Evolutionary conservation across 2,329 filamentous ascomycete genomes (phyloP), one percentile per base, ranked within the genome.

Genomic region (Bimuria novae-zelandiae): DNA sequence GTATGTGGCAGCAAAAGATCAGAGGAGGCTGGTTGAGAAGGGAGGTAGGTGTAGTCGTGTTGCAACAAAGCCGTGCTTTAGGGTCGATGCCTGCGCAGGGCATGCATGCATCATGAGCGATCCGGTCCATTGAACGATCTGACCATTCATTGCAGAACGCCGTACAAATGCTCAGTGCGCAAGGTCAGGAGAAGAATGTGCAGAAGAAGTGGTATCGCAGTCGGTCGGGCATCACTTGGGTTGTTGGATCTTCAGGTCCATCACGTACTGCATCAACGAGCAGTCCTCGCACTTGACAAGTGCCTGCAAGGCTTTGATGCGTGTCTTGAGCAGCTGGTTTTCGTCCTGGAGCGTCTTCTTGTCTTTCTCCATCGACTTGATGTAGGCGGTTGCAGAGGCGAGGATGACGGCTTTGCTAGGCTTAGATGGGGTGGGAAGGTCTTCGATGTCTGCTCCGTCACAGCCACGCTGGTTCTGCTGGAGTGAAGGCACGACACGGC

Each of bases 221-320:
- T 27, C 25, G 25, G 10, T 10, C 25, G 10, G 25, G 25, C 19
- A 44, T 23, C n/a, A 59, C 51, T 64, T 64, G 8, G 48, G 54
- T 39, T 69, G 68, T 33, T 71, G 70, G 56, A 73, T 65, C 65
- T 74, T 75, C 43, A 77, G 57, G 48, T 75, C 69, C 68, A 74
- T 71, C 22, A 75, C 72, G 49, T 76, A 75, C 55, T 76, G 73
- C 74, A 77, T 75, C 35, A 77, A 65, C 33, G 65, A 72, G 64
- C 77, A 79, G 54, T 79, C 77, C 36, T 77, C 75, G 57, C 77
- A 79, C 58, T 77, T 76, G 47, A 78, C 74, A 22, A 79, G 64
- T 39, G 73, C 73, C 57, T 78, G 75, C 10, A 79, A 67, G 35
- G 75, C 75, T 55, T 74, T 73, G 45, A 79, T 68, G 21, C 76